These are phyloP conservation scores for Alternaria tenuissima DNA, from an alignment of 2,329 filamentous ascomycete genomes.

Conservation along the genomic window DNA sequence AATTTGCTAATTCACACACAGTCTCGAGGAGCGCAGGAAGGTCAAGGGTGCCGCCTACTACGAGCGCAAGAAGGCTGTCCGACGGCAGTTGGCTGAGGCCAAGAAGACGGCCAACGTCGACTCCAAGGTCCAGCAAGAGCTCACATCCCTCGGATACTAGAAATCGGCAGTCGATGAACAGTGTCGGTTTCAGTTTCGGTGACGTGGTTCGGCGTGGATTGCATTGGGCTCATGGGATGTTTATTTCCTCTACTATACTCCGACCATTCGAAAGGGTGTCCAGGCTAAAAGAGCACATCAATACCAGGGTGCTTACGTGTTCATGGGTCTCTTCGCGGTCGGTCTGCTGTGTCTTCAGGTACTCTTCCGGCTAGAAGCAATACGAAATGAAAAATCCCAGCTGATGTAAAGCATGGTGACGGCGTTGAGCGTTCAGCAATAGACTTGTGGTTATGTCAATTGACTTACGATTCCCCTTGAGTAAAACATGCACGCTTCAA, in stretches of 20 bases:
- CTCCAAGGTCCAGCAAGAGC: constrained; percentile 85
- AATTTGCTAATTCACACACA: constrained; percentile 54
- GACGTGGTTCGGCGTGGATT: constrained; percentile 48
- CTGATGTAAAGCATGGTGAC: constrained; percentile 46
- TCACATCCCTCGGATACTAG: constrained; percentile 93
- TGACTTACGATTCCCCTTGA: constrained; percentile 26
- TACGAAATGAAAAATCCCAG: constrained; percentile 50
- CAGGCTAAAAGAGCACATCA: constrained; percentile 51
- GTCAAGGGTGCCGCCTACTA: constrained; percentile 99
- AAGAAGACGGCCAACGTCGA: constrained; percentile 91
- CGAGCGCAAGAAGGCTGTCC: constrained; percentile 98
- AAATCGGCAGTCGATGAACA: constrained; percentile 47
- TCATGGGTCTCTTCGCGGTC: constrained; percentile 52
- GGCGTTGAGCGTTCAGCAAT: constrained; percentile 38
- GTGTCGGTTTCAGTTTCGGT: constrained; percentile 39
- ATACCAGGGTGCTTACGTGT: constrained; percentile 48
- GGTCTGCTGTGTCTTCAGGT: constrained; percentile 47
- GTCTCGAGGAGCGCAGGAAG: constrained; percentile 99
- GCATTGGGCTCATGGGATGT: constrained; percentile 51
- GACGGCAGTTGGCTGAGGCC: constrained; percentile 88
- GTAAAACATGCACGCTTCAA: background rate
- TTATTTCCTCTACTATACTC: constrained; percentile 50
- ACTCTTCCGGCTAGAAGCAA: constrained; percentile 51
- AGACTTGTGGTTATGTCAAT: constrained; percentile 29
- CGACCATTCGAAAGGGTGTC: constrained; percentile 49